Evolutionary conservation across 306 rosid species (phyloP).

Genomic region (Cicer cuneatum): DNA sequence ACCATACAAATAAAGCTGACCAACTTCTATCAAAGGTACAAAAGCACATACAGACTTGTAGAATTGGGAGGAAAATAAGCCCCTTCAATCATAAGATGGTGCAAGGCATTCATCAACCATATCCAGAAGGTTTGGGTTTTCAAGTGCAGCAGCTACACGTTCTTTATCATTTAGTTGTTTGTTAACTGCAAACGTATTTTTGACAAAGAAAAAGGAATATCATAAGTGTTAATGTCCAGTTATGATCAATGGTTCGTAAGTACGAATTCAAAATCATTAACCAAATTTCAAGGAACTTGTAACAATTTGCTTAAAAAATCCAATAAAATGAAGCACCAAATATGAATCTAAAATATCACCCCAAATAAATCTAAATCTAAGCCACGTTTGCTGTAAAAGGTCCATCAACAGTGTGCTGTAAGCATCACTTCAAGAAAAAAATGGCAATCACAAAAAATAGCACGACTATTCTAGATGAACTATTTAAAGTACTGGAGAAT

Average conservation of each 20-base stretch:
- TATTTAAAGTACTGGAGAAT: slow-evolving; percentile 7
- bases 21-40: background rate
- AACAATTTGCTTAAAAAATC: slow-evolving; percentile 13
- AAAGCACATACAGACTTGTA: slow-evolving; percentile 25
- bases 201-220: background rate
- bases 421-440: slow-evolving; percentile 33
- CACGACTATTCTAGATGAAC: background rate
- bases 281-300: slow-evolving; percentile 1
- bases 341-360: slow-evolving; percentile 2
- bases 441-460: slow-evolving; percentile 7
- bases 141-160: slow-evolving; percentile 92
- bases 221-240: background rate
- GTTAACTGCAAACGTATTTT: slow-evolving; percentile 66
- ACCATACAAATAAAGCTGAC: slow-evolving; percentile 18
- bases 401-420: slow-evolving; percentile 14
- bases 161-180: slow-evolving; percentile 96
- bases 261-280: slow-evolving; percentile 10
- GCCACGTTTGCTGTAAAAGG: slow-evolving; percentile 16
- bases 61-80: slow-evolving; percentile 24
- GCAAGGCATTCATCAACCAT: slow-evolving; percentile 97
- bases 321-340: slow-evolving; percentile 27
- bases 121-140: slow-evolving; percentile 78
- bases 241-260: slow-evolving; percentile 29
- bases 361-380: slow-evolving; percentile 13
- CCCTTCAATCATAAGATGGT: slow-evolving; percentile 64